Percentiles rank a stretch among this genome's conserved stretches.
Evolutionary conservation across 345 rosid species (phyloP).

Genomic region (Rhodamnia argentea): DNA sequence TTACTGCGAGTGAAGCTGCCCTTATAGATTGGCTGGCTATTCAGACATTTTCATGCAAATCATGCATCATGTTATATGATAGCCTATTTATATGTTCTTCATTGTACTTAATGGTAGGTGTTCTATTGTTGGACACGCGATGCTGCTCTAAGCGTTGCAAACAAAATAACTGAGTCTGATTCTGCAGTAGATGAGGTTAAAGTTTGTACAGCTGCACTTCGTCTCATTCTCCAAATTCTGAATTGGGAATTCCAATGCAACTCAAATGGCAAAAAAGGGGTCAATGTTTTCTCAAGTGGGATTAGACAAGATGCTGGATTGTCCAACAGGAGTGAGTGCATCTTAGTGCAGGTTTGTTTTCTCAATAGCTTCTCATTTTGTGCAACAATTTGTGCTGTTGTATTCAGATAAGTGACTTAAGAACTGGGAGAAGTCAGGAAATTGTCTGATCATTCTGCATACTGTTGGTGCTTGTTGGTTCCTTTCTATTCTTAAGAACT

Average conservation of each 20-base stretch:
- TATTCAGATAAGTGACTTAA: neutral
- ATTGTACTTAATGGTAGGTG: conserved; percentile 33
- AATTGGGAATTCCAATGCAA: conserved; percentile 80
- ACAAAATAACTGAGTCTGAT: conserved; percentile 52
- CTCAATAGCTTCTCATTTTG: neutral
- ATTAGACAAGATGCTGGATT: conserved; percentile 37
- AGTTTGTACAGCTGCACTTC: conserved; percentile 78
- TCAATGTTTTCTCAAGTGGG: conserved; percentile 50
- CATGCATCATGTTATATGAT: neutral
- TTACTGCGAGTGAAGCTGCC: neutral
- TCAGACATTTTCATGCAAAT: neutral
- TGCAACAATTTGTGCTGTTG: neutral
- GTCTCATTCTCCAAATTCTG: conserved; percentile 86
- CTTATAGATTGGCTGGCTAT: neutral
- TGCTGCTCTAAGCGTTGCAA: conserved; percentile 73
- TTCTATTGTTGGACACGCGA: conserved; percentile 87
- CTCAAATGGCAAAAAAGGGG: conserved; percentile 29
- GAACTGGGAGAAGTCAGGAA: neutral
- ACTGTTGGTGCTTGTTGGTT: neutral
- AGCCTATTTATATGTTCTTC: neutral
- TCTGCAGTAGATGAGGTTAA: conserved; percentile 63
- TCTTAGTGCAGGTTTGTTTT: conserved; percentile 66
- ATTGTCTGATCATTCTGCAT: neutral
- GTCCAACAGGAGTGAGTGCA: conserved; percentile 57
- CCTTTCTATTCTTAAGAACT: neutral